phyloP scores from a whole-genome alignment of 768 basidiomycete genomes.

The Boletus patriciae region DNA sequence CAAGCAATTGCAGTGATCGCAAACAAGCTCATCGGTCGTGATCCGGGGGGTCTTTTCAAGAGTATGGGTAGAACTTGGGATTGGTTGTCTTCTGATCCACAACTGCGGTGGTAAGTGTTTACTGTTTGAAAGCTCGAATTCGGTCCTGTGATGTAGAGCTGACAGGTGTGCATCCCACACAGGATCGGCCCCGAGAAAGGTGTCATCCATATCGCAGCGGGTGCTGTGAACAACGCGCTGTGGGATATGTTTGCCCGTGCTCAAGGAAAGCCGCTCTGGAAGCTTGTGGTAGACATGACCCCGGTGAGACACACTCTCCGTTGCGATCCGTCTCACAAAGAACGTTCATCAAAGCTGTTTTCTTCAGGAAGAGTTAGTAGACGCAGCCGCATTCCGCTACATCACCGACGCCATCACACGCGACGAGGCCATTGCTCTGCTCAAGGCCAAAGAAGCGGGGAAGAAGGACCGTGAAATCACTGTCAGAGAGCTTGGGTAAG shows the following conservation, averaged over 20 bases:
- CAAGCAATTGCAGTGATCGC: conserved; percentile 78
- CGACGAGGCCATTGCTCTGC: conserved; percentile 82
- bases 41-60: conserved; percentile 76
- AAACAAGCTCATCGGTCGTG: conserved; percentile 76
- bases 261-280: conserved; percentile 87
- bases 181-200: conserved; percentile 96
- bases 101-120: conserved; percentile 72
- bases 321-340: neutral
- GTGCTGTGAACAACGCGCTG: conserved; percentile 86
- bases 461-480: conserved; percentile 79
- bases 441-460: conserved; percentile 71
- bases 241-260: conserved; percentile 92
- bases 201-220: conserved; percentile 88
- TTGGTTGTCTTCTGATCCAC: conserved; percentile 82
- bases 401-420: conserved; percentile 92
- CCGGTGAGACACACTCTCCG: conserved; percentile 44
- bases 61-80: conserved; percentile 94
- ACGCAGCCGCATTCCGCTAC: conserved; percentile 78
- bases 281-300: conserved; percentile 88
- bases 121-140: neutral
- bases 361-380: conserved; percentile 72
- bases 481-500: conserved; percentile 68
- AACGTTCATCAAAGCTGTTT: neutral
- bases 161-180: conserved; percentile 3
- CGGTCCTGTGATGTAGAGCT: neutral